Conservation (phyloP, 371 early-diverging fungal genomes). For the Rhizomucor pusillus region DNA sequence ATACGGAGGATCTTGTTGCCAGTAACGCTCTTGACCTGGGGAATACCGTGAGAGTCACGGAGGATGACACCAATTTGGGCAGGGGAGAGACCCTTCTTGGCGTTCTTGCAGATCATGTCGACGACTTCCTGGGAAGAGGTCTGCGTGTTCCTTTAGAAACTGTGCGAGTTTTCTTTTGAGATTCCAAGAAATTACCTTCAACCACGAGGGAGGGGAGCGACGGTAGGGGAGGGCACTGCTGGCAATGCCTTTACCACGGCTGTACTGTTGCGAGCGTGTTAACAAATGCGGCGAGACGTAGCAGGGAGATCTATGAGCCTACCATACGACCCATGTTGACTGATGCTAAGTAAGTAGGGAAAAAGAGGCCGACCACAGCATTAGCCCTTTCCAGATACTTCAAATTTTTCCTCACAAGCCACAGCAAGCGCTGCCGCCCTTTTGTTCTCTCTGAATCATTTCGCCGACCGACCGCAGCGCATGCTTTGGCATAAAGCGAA, state of each 20-base stretch:
- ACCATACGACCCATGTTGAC: conserved; percentile 37
- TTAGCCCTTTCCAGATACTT: too few relatives aligned
- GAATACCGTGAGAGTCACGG: conserved; percentile 98
- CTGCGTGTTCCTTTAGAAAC: conserved; percentile 8
- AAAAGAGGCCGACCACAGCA: conserved; percentile 11
- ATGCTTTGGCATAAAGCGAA: too few relatives aligned
- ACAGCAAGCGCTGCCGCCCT: too few relatives aligned
- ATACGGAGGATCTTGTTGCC: conserved; percentile 97
- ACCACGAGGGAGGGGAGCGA: conserved; percentile 97
- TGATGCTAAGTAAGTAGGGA: conserved; percentile 6
- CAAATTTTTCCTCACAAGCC: too few relatives aligned
- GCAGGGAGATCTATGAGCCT: conserved; percentile 1
- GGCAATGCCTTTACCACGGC: conserved; percentile 98
- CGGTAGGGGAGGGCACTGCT: conserved; percentile 99
- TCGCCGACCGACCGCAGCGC: too few relatives aligned
- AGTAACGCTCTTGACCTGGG: conserved; percentile 95
- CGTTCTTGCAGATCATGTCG: conserved; percentile 97
- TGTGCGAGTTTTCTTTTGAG: not conserved
- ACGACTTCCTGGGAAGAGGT: conserved; percentile 95
- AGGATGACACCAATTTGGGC: conserved; percentile 99
- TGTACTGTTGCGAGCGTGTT: conserved; percentile 58
- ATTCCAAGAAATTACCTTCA: conserved; percentile 59
- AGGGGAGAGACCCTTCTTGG: conserved; percentile 99
- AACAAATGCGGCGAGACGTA: not conserved
- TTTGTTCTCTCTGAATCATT: too few relatives aligned